Percentiles rank a stretch among this genome's conserved stretches.
phyloP scores from a whole-genome alignment of 495 filamentous ascomycete genomes.

The Jackrogersella minutella region DNA sequence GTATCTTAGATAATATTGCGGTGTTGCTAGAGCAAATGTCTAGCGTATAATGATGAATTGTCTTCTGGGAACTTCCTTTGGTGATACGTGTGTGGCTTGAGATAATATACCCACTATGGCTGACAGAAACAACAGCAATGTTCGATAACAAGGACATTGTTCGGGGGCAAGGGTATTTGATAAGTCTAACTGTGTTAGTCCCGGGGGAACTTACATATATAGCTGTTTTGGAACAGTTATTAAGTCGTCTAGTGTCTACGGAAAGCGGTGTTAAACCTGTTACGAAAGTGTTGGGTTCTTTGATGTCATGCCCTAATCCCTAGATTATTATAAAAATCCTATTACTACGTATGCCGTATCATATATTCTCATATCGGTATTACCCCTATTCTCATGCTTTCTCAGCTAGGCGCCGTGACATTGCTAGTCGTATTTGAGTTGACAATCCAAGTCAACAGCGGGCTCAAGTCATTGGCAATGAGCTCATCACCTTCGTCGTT shows the following conservation, averaged over 20 bases:
- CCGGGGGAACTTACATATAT: neutral
- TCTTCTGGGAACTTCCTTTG: too few relatives aligned
- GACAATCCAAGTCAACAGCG: constrained; percentile 44
- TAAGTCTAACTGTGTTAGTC: neutral
- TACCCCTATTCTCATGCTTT: neutral
- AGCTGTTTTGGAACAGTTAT: neutral
- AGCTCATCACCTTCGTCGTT: constrained; percentile 46
- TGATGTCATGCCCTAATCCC: neutral
- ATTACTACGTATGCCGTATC: neutral
- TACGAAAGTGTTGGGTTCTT: too few relatives aligned
- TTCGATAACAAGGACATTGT: neutral
- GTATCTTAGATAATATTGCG: neutral
- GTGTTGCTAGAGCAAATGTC: too few relatives aligned
- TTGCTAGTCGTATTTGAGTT: constrained; percentile 16
- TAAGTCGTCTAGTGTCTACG: neutral
- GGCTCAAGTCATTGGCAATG: constrained; percentile 43
- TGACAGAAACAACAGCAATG: neutral
- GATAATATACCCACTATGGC: neutral
- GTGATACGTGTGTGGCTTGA: neutral
- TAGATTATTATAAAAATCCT: neutral
- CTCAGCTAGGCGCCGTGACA: neutral
- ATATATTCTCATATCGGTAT: too few relatives aligned
- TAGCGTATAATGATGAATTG: too few relatives aligned
- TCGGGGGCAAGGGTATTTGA: neutral
- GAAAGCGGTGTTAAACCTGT: neutral